phyloP scores from a whole-genome alignment of 805 yeast genomes.

The Kodamaea hsintzibuensis region DNA sequence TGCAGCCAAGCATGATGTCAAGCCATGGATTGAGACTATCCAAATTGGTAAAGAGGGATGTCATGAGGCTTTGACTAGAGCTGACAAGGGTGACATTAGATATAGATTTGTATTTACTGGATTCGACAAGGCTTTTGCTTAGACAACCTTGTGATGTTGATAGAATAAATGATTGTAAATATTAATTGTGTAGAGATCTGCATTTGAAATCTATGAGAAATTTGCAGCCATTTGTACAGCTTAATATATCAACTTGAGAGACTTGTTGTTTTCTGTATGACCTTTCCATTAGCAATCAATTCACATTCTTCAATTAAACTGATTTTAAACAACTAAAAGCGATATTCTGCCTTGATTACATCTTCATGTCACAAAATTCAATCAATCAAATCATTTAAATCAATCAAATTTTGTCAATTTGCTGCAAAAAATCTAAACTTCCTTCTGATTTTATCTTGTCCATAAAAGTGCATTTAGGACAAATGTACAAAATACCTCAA shows the following conservation, averaged over 20 bases:
- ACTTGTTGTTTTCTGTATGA: too few relatives aligned
- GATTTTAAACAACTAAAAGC: neutral
- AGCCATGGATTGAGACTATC: constrained; percentile 64
- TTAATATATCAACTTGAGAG: too few relatives aligned
- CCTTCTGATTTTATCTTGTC: neutral
- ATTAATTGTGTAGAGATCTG: neutral
- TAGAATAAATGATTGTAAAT: too few relatives aligned
- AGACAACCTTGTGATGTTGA: neutral
- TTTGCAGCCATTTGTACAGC: neutral
- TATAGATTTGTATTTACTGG: constrained; percentile 65
- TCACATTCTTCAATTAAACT: neutral
- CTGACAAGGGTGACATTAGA: constrained; percentile 56
- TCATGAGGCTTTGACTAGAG: constrained; percentile 54
- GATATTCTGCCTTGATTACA: neutral
- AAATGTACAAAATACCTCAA: too few relatives aligned
- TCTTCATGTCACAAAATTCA: neutral
- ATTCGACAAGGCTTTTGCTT: constrained; percentile 48
- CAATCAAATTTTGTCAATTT: neutral
- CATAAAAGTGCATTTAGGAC: too few relatives aligned
- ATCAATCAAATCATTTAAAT: neutral
- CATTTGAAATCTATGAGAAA: too few relatives aligned
- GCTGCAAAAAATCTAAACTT: neutral
- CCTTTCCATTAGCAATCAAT: too few relatives aligned
- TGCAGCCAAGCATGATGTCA: constrained; percentile 58
- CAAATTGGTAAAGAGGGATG: constrained; percentile 55